A percentile compares a stretch with the other conserved stretches of the same genome.
Conservation (phyloP, 1,139 yeast genomes). For the Sugiyamaella paludigena region DNA sequence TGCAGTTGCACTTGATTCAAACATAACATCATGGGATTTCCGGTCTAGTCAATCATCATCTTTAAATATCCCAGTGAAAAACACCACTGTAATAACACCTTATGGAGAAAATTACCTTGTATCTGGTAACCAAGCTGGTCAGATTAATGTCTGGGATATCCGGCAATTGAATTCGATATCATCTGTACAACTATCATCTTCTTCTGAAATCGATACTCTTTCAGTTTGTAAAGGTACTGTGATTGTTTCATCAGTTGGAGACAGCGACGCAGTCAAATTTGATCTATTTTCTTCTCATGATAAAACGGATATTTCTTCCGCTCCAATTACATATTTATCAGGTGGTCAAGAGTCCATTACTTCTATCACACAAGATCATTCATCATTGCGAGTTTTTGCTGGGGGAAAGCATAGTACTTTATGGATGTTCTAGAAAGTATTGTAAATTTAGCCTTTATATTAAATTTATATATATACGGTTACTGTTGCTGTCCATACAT, state of each 20-base stretch:
- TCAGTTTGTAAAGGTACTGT: neutral
- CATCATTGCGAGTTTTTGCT: slow-evolving; percentile 6
- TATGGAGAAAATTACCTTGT: slow-evolving; percentile 26
- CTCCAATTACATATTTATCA: neutral
- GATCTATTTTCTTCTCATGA: neutral
- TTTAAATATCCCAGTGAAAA: slow-evolving; percentile 1
- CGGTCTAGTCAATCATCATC: slow-evolving; percentile 5
- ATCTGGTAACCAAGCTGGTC: slow-evolving; percentile 17
- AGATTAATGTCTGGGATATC: slow-evolving; percentile 14
- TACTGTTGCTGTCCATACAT: neutral
- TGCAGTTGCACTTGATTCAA: slow-evolving; percentile 49
- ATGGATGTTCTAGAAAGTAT: neutral
- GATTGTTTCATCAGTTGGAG: slow-evolving; percentile 3
- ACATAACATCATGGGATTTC: slow-evolving; percentile 29
- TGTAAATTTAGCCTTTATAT: neutral
- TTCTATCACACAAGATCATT: slow-evolving; percentile 1
- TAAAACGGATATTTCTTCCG: slow-evolving; percentile 1
- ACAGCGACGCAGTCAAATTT: slow-evolving; percentile 1
- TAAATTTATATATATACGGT: neutral
- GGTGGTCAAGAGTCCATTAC: slow-evolving; percentile 10
- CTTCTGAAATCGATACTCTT: neutral
- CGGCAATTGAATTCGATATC: slow-evolving; percentile 10
- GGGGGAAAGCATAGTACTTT: slow-evolving; percentile 18
- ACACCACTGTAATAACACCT: slow-evolving; percentile 2
- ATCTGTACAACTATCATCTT: neutral